A percentile compares a stretch with the other conserved stretches of the same genome.
phyloP scores from a whole-genome alignment of 2,329 filamentous ascomycete genomes.

The Sporothrix humicola region DNA sequence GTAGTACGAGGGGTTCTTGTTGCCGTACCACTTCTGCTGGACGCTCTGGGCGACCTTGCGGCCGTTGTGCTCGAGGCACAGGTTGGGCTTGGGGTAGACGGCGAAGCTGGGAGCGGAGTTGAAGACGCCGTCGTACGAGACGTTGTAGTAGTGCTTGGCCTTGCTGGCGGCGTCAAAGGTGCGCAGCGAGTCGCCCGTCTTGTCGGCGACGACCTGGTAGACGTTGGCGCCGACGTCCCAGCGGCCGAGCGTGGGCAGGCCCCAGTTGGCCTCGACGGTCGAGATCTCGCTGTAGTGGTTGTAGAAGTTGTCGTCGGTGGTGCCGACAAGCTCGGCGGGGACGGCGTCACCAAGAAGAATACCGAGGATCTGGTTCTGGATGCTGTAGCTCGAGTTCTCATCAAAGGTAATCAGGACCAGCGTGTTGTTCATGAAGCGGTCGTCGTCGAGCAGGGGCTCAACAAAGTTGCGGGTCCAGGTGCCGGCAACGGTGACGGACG shows the following conservation, averaged over 20 bases:
- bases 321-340: slow-evolving; percentile 67
- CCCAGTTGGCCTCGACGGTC: slow-evolving; percentile 73
- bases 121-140: slow-evolving; percentile 44
- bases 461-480: slow-evolving; percentile 72
- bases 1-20: slow-evolving; percentile 41
- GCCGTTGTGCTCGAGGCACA: slow-evolving; percentile 40
- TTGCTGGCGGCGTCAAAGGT: slow-evolving; percentile 34
- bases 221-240: slow-evolving; percentile 76
- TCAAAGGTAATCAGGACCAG: slow-evolving; percentile 80
- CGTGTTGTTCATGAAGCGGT: slow-evolving; percentile 75
- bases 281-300: slow-evolving; percentile 74
- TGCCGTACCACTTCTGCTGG: slow-evolving; percentile 39
- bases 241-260: slow-evolving; percentile 69
- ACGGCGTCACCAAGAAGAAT: slow-evolving; percentile 78
- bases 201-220: slow-evolving; percentile 63
- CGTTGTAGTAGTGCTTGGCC: slow-evolving; percentile 39
- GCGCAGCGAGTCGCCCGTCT: slow-evolving; percentile 61
- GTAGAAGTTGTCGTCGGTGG: slow-evolving; percentile 72
- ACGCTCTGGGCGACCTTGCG: slow-evolving; percentile 39
- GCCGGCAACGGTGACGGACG: slow-evolving; percentile 70
- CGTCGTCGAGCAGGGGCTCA: slow-evolving; percentile 70
- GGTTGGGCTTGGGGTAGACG: slow-evolving; percentile 43
- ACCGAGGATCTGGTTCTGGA: slow-evolving; percentile 70
- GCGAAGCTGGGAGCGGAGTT: slow-evolving; percentile 37
- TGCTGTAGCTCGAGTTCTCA: slow-evolving; percentile 72